Evolutionary conservation across 2,329 filamentous ascomycete species (phyloP), one percentile per base, ranked within the genome.

Genomic region (Paracoccidioides lutzii): DNA sequence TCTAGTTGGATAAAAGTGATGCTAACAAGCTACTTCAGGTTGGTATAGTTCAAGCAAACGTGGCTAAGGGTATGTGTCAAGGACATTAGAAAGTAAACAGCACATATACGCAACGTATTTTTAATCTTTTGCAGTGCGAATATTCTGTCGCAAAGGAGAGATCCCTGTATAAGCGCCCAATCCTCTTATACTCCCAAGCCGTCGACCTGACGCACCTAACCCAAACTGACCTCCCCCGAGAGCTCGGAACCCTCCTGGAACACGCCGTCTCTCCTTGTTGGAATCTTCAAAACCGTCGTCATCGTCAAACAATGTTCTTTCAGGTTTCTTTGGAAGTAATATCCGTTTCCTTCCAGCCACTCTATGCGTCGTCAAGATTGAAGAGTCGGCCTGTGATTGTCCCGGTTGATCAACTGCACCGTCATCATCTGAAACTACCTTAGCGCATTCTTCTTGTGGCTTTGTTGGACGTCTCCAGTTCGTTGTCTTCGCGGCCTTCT

Each of bases 291-390:
- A 52, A 3, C 37, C 49, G 9, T 37, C 46, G 10, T 56, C 54
- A 66, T 72, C 84, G 57, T 86, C 84, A 62, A 91, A 88, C 5
- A 93, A 67, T 3, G 82, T 87, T 62, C 74, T 77, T 60, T 82
- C 81, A 50, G 79, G 81, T 28, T 78, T 76, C 28, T 71, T 73
- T 3, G 83, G 82, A 1, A 87, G 75, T 4, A 88, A 72, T 70
- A 88, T 90, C 59, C 85, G 81, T 75, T 85, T 90, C 76, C 85
- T 88, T 66, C 81, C 83, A 59, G 65, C 76, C 59, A 66, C 65
- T 22, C 70, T 73, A 6, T 66, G 66, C 55, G 69, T 60, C 30
- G 41, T 44, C 10, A 60, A 61, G 12, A 61, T 59, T 8, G 56
- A 48, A n/a, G 55, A 43, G n/a, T 59, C 46, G 45, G 59, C 12